Conservation (phyloP, 2,329 filamentous ascomycete genomes). For the Nakataea oryzae region DNA sequence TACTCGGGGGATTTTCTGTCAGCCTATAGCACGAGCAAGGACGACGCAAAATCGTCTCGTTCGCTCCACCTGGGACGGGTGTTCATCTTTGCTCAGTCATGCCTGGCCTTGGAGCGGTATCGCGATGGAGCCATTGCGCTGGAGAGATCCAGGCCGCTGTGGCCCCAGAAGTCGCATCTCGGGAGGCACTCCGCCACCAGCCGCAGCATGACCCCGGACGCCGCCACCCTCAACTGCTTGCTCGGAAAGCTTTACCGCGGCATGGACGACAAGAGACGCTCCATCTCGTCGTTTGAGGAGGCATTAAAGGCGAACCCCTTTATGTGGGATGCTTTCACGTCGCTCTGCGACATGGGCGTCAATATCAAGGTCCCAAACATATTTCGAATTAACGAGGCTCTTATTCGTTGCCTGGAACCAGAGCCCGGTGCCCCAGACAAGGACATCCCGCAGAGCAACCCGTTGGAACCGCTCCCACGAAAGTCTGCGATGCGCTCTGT, state of each 20-base stretch:
- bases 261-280: constrained; percentile 73
- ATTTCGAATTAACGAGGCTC: constrained; percentile 59
- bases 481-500: constrained; percentile 27
- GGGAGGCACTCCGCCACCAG: constrained; percentile 73
- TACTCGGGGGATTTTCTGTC: constrained; percentile 74
- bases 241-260: constrained; percentile 80
- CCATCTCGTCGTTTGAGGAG: constrained; percentile 78
- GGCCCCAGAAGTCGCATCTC: constrained; percentile 65
- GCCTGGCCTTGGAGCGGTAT: constrained; percentile 65
- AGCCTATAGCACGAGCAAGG: constrained; percentile 73
- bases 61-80: constrained; percentile 76
- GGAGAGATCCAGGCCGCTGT: constrained; percentile 70
- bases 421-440: constrained; percentile 24
- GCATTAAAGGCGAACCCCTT: constrained; percentile 85
- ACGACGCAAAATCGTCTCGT: constrained; percentile 58
- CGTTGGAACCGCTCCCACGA: constrained; percentile 29
- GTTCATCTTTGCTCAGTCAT: constrained; percentile 87
- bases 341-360: constrained; percentile 78
- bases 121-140: constrained; percentile 74
- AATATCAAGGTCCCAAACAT: constrained; percentile 75
- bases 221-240: constrained; percentile 71
- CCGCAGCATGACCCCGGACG: constrained; percentile 69
- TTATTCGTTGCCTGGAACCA: constrained; percentile 36
- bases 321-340: constrained; percentile 95
- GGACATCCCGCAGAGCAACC: constrained; percentile 21